Conservation (phyloP, 208 protist species). For the Acanthamoeba lenticulata region DNA sequence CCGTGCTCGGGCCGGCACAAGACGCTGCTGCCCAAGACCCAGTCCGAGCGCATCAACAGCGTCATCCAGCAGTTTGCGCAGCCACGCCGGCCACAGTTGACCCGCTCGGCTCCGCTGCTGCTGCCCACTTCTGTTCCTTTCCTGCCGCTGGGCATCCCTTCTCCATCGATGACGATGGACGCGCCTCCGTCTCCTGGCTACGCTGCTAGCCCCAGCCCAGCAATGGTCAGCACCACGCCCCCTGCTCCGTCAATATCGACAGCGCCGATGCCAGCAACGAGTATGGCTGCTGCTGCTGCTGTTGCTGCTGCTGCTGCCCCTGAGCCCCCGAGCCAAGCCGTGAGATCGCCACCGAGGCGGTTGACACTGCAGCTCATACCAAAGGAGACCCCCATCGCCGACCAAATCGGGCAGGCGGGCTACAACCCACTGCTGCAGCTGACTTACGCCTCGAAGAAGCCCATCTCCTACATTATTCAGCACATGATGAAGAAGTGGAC, state of each 20-base stretch:
- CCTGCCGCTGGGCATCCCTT: no score
- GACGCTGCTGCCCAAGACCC: not conserved
- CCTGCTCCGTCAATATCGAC: not conserved
- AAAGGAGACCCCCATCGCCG: not conserved
- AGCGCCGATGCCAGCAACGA: not conserved
- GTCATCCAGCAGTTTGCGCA: not conserved
- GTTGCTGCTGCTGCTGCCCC: not conserved
- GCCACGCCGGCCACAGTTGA: not conserved
- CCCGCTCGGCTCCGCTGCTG: not conserved
- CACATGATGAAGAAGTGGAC: slow-evolving; percentile 64
- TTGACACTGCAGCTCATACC: slow-evolving; percentile 45
- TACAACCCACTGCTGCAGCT: slow-evolving; percentile 59
- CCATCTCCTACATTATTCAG: slow-evolving; percentile 60
- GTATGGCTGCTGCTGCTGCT: not conserved
- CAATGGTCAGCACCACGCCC: no score
- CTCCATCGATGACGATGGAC: not conserved
- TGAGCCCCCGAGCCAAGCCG: not conserved
- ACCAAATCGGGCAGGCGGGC: not conserved
- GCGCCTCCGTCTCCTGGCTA: not conserved
- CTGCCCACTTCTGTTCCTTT: no score
- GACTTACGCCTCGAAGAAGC: slow-evolving; percentile 27
- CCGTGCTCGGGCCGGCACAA: not conserved
- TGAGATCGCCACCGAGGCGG: not conserved
- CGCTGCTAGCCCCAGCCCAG: not conserved
- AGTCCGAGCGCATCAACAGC: not conserved